Evolutionary conservation across 2,329 filamentous ascomycete genomes (phyloP), one percentile per base, ranked within the genome.

Genomic region (Didymella lethalis): DNA sequence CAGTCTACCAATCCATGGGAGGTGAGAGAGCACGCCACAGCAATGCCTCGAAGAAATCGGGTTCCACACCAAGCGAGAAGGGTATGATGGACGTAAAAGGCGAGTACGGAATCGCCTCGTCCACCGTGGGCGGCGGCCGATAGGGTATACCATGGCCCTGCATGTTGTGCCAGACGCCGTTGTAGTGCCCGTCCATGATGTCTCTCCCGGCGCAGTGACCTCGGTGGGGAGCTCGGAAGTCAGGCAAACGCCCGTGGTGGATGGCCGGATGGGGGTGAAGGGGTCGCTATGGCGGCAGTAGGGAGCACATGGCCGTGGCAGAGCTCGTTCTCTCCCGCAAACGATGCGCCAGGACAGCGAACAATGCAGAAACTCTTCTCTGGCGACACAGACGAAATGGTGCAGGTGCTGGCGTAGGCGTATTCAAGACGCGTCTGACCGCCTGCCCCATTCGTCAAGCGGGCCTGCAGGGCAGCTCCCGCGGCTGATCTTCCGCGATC

Each of bases 61-160:
- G 50, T 20, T 58, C 76, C 79, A 65, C 78, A 93, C 91, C 88
- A 65, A 90, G 85, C 75, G 90, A 86, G 76, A 94, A 92, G 2
- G 91, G 91, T 51, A 91, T 84, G 48, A 93, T 89, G 3, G 90
- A 92, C 48, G 89, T 91, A 73, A 94, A 89, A 25, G 92, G 91
- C 50, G 91, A 91, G 77, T 88, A 93, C n/a, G 90, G 90, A 45
- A 95, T 82, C 29, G 91, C 91, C 72, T 95, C 90, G 56, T 89
- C 85, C 12, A 95, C 84, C 3, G 81, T 83, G 11, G 81, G 80
- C 23, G 82, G 80, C 40, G 81, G 75, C 26, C 78, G 69, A 46
- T 74, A 74, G 14, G 73, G 67, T 14, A 77, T 68, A 23, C 72
- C 70, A 12, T 72, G 66, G 40, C 72, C 71, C 64, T 75, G 71